Base-by-base conservation (phyloP, 495 filamentous ascomycete species). In the Mytilinidion resinicola region DNA sequence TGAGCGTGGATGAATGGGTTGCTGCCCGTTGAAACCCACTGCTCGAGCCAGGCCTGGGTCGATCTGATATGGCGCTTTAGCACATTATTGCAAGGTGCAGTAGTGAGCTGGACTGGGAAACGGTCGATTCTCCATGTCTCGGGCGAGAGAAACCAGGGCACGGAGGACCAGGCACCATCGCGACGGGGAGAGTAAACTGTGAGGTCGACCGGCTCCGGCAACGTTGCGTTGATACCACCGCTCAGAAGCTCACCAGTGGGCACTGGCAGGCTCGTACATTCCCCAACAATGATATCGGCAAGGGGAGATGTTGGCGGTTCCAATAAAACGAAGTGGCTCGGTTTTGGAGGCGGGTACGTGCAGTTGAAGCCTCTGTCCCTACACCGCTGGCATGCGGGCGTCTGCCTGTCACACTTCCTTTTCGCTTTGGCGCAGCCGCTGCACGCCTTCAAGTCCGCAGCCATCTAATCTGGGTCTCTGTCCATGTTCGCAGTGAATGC, bases 111-210 rank as follows among this genome's bases (percentile, higher is more conserved):
- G 9, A 55, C 17, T 1, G 17, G 19, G 38, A 17, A 55, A 36
- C 60, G 61, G 21, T 33, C 10, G n/a, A 63, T 50, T 19, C 12
- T 44, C 61, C 61, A 63, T 21, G 61, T 63, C 33, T 59, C 56
- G 30, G 56, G 47, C 51, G 36, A 30, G 30, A 55, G 48, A 44
- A 63, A 60, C 61, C 61, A 63, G 53, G 51, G 42, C 19, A 37
- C 37, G 38, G 38, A 51, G 51, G 52, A 19, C 11, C 8, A 15
- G 15, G 57, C 39, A 10, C 51, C 20, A 34, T 21, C 36, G 41
- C 52, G 10, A 14, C 3, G 19, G 44, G 11, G 57, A 37, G 36
- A 47, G 37, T 19, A 51, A 50, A 55, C 38, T 4, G 30, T 35
- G 38, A 55, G 38, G 38, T 55, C 25, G 51, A 36, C 53, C 42